Base-by-base conservation (phyloP, 306 rosid genomes). In the Sesbania bispinosa region DNA sequence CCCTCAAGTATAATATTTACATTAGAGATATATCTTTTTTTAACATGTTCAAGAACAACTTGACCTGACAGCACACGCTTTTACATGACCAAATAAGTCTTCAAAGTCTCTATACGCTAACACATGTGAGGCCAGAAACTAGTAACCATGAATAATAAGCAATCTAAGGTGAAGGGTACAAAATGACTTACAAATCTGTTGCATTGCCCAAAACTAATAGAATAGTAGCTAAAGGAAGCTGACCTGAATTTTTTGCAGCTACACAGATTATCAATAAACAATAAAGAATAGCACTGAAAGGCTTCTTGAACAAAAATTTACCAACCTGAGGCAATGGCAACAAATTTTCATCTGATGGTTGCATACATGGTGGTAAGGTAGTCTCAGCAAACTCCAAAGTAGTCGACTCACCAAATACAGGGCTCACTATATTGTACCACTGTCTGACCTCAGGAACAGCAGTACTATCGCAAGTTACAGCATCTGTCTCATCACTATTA, bases 291-390 rank as follows among this genome's bases (percentile, higher is more conserved):
- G 26, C 67, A 43, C 62, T 15, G 27, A 61, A 45, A 61, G 58
- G 32, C 73, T 59, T 50, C 16, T 54, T 14, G 21, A 46, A 65
- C 52, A 53, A 38, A 64, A 21, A 48, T 42, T 55, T 46, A 81
- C 75, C 23, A 71, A 77, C 82, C 85, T 71, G 79, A 52, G 69
- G 47, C 46, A 78, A 62, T 19, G 62, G 14, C 21, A 4, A 30
- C 15, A 71, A 64, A 54, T 71, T 57, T 15, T 50, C 51, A 36
- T 42, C 39, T n/a, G 69, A 46, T 61, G 55, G 62, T 48, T 77
- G 76, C 43, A 38, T 50, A 43, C 32, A 71, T 14, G 79, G 59
- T 14, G 79, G 59, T 65, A 73, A 60, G 51, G 47, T 26, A 42
- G 67, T 73, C 58, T 62, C 73, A 43, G 59, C 18, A 67, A 71